A percentile compares a stretch with the other conserved stretches of the same genome.
Evolutionary conservation across 371 early-diverging fungal genomes (phyloP).

Genomic region (Dentiscutata heterogama): DNA sequence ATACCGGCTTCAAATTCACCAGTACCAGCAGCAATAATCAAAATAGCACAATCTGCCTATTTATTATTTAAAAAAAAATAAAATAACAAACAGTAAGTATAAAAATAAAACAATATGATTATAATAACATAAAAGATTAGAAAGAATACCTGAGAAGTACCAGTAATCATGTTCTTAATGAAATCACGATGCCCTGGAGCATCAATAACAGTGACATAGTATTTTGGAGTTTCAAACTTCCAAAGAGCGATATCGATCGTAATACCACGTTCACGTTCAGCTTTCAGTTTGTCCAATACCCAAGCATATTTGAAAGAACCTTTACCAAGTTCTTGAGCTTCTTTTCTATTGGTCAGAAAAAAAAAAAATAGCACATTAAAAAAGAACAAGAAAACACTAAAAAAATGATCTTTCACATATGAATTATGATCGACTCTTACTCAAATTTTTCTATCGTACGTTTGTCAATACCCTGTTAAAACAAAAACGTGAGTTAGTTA

Average conservation of each 20-base stretch:
- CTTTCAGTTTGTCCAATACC: conserved; percentile 98
- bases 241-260: conserved; percentile 98
- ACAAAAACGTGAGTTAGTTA: neutral
- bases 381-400: neutral
- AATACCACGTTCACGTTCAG: conserved; percentile 98
- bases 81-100: neutral
- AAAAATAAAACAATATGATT: neutral
- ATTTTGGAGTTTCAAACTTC: conserved; percentile 98
- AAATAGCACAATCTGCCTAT: conserved; percentile 96
- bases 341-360: conserved; percentile 66
- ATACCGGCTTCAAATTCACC: conserved; percentile 99
- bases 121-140: neutral
- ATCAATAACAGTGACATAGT: conserved; percentile 95
- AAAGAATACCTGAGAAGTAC: conserved; percentile 85
- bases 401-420: neutral
- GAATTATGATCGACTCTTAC: conserved; percentile 14
- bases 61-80: neutral
- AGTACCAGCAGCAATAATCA: conserved; percentile 94
- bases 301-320: conserved; percentile 98
- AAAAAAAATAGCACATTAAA: neutral
- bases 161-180: conserved; percentile 99
- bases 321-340: conserved; percentile 98
- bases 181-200: conserved; percentile 99
- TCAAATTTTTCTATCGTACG: conserved; percentile 47
- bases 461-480: conserved; percentile 43